A percentile compares a stretch with the other conserved stretches of the same genome.
Conservation (phyloP, 1,284 basidiomycete species). For the Heterobasidion irregulare region DNA sequence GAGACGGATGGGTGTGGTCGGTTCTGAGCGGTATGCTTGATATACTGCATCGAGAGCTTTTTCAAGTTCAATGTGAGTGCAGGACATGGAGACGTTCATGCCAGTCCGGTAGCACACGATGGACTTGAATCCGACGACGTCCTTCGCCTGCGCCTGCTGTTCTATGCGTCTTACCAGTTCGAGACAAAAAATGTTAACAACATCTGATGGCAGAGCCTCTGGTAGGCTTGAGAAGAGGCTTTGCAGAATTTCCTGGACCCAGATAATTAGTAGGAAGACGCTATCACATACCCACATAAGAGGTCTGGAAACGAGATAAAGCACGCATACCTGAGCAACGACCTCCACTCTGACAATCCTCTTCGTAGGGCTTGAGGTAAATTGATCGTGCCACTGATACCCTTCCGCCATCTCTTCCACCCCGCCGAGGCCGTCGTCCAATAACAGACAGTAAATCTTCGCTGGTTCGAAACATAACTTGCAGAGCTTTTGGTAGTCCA, state of each 20-base stretch:
- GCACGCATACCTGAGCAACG: constrained; percentile 36
- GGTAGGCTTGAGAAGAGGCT: constrained; percentile 20
- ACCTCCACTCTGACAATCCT: constrained; percentile 61
- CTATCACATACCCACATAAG: too few relatives aligned
- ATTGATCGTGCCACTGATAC: constrained; percentile 53
- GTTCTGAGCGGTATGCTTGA: constrained; percentile 4
- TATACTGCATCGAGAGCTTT: constrained; percentile 6
- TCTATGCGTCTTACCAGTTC: neutral
- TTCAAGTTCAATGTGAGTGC: neutral
- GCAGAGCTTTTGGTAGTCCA: constrained; percentile 51
- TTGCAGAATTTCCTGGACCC: constrained; percentile 17
- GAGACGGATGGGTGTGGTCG: constrained; percentile 33
- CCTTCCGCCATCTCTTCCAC: constrained; percentile 38
- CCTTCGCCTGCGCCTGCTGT: constrained; percentile 21
- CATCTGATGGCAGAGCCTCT: too few relatives aligned
- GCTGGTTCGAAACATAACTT: constrained; percentile 39
- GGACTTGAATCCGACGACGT: constrained; percentile 68
- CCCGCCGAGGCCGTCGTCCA: constrained; percentile 62
- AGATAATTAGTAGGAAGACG: neutral
- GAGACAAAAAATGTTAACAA: neutral
- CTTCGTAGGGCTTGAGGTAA: constrained; percentile 41
- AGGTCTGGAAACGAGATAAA: neutral
- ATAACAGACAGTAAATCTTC: constrained; percentile 53
- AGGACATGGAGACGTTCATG: constrained; percentile 34
- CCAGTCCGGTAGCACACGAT: constrained; percentile 70